A percentile compares a stretch with the other conserved stretches of the same genome.
These are phyloP conservation scores for Lophiotrema nucula DNA, from an alignment of 495 filamentous ascomycete genomes.

Conservation along the genomic window DNA sequence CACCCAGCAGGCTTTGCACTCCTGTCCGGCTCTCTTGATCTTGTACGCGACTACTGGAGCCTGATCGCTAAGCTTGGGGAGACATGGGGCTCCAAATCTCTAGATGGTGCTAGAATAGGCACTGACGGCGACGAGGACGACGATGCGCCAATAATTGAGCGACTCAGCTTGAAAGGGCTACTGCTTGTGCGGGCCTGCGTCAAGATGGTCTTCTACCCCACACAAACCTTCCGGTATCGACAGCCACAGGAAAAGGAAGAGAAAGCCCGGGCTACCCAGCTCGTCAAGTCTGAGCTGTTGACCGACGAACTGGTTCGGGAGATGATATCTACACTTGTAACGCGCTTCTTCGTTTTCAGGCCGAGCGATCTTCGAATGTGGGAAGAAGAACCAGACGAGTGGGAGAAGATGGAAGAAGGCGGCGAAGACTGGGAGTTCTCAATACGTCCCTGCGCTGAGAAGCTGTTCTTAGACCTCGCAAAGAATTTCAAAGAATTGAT, in stretches of 20 bases:
- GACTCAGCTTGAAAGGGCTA: constrained; percentile 74
- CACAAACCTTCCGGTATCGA: constrained; percentile 77
- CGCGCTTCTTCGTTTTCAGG: constrained; percentile 85
- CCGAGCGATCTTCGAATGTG: constrained; percentile 80
- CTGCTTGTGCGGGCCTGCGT: constrained; percentile 79
- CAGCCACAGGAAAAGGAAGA: constrained; percentile 68
- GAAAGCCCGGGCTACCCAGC: constrained; percentile 59
- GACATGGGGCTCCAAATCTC: constrained; percentile 55
- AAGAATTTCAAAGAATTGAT: constrained; percentile 80
- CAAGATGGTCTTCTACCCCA: constrained; percentile 76
- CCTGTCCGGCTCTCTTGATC: constrained; percentile 70
- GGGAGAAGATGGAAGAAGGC: constrained; percentile 81
- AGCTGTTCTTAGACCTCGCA: constrained; percentile 86
- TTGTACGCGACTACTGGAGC: constrained; percentile 80
- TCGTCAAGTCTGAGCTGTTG: constrained; percentile 69
- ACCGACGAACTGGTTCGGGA: constrained; percentile 70
- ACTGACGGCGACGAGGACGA: constrained; percentile 53
- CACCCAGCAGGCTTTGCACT: constrained; percentile 79
- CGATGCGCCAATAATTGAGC: constrained; percentile 64
- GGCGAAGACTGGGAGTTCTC: constrained; percentile 83
- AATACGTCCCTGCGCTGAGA: constrained; percentile 86
- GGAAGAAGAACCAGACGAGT: constrained; percentile 89
- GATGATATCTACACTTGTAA: constrained; percentile 79
- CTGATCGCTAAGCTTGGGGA: constrained; percentile 73
- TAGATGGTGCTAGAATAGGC: constrained; percentile 44